Evolutionary conservation across 2,329 filamentous ascomycete species (phyloP).

Genomic region (Lachnellula subtilissima): DNA sequence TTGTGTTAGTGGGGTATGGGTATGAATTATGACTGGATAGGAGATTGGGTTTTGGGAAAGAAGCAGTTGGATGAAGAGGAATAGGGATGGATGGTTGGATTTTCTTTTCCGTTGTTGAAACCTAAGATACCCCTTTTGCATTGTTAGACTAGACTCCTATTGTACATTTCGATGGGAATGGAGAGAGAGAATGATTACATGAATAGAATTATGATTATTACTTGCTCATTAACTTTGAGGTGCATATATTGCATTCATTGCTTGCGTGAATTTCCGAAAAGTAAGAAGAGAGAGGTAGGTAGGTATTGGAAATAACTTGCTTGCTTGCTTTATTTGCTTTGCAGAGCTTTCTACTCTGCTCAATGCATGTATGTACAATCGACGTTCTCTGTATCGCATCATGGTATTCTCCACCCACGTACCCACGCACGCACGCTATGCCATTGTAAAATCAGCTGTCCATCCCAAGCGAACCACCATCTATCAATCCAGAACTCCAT

Average conservation of each 20-base stretch:
- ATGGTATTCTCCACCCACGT: no score
- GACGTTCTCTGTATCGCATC: no score
- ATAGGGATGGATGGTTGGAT: background rate
- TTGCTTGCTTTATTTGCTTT: no score
- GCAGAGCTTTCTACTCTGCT: no score
- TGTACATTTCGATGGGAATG: no score
- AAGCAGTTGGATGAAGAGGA: background rate
- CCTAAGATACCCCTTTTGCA: background rate
- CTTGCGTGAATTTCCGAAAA: no score
- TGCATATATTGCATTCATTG: background rate
- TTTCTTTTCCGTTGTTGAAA: background rate
- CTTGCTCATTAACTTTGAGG: background rate
- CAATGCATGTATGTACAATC: no score
- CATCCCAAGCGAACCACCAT: no score
- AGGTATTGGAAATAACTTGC: no score
- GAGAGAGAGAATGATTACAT: background rate
- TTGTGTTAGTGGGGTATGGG: constrained; percentile 15
- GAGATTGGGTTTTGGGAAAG: background rate
- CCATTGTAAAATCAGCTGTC: no score
- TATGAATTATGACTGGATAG: background rate
- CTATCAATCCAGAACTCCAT: background rate
- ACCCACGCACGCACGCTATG: no score
- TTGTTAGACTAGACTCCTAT: background rate
- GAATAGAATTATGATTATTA: background rate
- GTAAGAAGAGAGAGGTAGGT: no score